Percentiles rank a stretch among this genome's conserved stretches.
These are phyloP conservation scores for Lunasporangiospora selenospora DNA, from an alignment of 192 early-diverging fungal species.

Conservation along the genomic window DNA sequence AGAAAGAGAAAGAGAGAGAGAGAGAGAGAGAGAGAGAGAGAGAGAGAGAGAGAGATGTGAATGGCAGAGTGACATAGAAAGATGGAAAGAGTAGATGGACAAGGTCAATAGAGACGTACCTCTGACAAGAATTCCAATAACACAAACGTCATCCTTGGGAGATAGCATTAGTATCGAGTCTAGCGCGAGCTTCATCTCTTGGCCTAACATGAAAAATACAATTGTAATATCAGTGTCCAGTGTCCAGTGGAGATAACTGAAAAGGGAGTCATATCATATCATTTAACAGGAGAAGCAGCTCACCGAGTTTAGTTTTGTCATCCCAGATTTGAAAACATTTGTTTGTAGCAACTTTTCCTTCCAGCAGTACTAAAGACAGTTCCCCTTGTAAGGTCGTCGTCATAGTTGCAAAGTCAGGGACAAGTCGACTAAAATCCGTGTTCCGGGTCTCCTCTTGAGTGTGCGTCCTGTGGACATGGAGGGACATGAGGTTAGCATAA, in stretches of 20 bases:
- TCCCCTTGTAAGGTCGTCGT: background rate
- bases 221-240: too few relatives aligned
- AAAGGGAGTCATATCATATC: too few relatives aligned
- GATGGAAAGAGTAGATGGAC: too few relatives aligned
- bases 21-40: too few relatives aligned
- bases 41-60: too few relatives aligned
- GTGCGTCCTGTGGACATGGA: background rate
- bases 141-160: slow-evolving; percentile 7
- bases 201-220: too few relatives aligned
- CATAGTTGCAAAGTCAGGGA: background rate
- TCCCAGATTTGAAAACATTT: background rate
- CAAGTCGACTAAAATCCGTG: background rate
- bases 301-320: background rate
- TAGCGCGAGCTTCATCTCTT: slow-evolving; percentile 15
- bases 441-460: slow-evolving; percentile 2
- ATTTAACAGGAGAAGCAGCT: too few relatives aligned
- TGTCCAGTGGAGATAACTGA: too few relatives aligned
- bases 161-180: slow-evolving; percentile 11
- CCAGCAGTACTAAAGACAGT: background rate
- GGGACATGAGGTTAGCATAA: background rate
- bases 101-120: too few relatives aligned
- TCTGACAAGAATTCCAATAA: slow-evolving; percentile 16
- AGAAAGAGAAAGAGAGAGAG: too few relatives aligned
- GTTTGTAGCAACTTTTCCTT: slow-evolving; percentile 2
- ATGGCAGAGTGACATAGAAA: too few relatives aligned